A percentile compares a stretch with the other conserved stretches of the same genome.
These are phyloP conservation scores for Pleurotus citrinopileatus DNA, from an alignment of 768 basidiomycete species.

Conservation along the genomic window DNA sequence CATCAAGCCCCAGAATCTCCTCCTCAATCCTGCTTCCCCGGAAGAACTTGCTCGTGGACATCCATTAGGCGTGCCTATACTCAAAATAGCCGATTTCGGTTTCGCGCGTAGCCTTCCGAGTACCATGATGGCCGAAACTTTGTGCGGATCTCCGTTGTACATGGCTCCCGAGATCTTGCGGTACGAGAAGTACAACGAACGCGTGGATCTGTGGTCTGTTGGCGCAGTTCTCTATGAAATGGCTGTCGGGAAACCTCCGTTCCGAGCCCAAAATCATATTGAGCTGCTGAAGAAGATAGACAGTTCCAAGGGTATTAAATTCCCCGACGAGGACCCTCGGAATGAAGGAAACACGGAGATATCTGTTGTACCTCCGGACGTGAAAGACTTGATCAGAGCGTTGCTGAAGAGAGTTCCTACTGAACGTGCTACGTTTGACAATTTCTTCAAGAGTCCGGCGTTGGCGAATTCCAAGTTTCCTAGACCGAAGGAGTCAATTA, in stretches of 20 bases:
- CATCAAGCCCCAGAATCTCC: slow-evolving; percentile 95
- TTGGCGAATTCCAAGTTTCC: slow-evolving; percentile 78
- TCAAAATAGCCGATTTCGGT: slow-evolving; percentile 98
- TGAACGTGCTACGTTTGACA: slow-evolving; percentile 86
- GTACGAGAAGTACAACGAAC: slow-evolving; percentile 97
- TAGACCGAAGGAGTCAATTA: slow-evolving; percentile 37
- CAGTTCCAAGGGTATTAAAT: slow-evolving; percentile 85
- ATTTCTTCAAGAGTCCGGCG: slow-evolving; percentile 85
- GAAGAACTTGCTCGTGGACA: slow-evolving; percentile 86
- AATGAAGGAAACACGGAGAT: slow-evolving; percentile 49
- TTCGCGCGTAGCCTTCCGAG: slow-evolving; percentile 92
- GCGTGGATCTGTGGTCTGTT: slow-evolving; percentile 97
- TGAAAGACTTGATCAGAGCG: slow-evolving; percentile 85
- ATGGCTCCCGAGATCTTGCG: slow-evolving; percentile 99
- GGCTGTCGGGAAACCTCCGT: slow-evolving; percentile 90
- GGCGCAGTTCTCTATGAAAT: slow-evolving; percentile 97
- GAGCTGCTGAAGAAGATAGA: slow-evolving; percentile 94
- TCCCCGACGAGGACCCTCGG: slow-evolving; percentile 87
- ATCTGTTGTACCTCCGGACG: slow-evolving; percentile 64
- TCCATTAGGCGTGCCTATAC: slow-evolving; percentile 87
- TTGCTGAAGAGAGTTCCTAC: slow-evolving; percentile 81
- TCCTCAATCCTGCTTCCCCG: slow-evolving; percentile 78
- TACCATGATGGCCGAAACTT: slow-evolving; percentile 93
- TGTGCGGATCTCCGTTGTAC: slow-evolving; percentile 99
- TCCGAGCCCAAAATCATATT: slow-evolving; percentile 94